Evolutionary conservation across 306 rosid genomes (phyloP).

Genomic region (Rosa rugosa): DNA sequence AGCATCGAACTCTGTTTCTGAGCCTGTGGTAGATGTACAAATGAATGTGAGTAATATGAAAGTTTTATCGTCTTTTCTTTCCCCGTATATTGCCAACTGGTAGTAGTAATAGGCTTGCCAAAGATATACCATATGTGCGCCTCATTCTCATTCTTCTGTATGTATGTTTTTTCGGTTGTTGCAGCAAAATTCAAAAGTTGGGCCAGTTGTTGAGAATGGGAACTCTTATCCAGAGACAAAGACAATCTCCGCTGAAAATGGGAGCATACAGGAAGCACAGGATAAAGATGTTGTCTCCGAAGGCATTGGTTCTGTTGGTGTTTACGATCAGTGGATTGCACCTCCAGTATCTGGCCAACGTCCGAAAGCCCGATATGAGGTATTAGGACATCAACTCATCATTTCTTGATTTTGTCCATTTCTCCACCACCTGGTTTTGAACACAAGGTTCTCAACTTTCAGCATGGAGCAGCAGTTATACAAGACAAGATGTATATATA

Average conservation of each 20-base stretch:
- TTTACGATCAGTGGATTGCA: constrained; percentile 83
- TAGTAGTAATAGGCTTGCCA: not conserved
- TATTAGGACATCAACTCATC: constrained; percentile 28
- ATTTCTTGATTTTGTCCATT: constrained; percentile 14
- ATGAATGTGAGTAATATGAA: constrained; percentile 68
- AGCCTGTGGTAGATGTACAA: constrained; percentile 77
- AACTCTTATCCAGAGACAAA: constrained; percentile 69
- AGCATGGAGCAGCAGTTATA: constrained; percentile 89
- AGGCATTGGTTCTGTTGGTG: constrained; percentile 59
- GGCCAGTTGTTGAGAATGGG: constrained; percentile 70
- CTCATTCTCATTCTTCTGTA: not conserved
- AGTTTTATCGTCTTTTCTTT: not conserved
- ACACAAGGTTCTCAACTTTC: constrained; percentile 32
- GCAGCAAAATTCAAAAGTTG: constrained; percentile 65
- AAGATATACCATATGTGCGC: not conserved
- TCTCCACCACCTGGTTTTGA: constrained; percentile 31
- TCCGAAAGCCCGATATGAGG: constrained; percentile 94
- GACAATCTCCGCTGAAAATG: constrained; percentile 68
- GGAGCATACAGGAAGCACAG: constrained; percentile 58
- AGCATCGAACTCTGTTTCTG: constrained; percentile 69
- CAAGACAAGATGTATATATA: constrained; percentile 90
- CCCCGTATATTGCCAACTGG: not conserved
- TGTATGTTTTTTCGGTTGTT: constrained; percentile 27
- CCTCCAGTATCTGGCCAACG: constrained; percentile 68
- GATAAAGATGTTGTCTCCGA: constrained; percentile 80